Evolutionary conservation across 306 rosid genomes (phyloP), one percentile per base, ranked within the genome.

Genomic region (Vigna radiata): DNA sequence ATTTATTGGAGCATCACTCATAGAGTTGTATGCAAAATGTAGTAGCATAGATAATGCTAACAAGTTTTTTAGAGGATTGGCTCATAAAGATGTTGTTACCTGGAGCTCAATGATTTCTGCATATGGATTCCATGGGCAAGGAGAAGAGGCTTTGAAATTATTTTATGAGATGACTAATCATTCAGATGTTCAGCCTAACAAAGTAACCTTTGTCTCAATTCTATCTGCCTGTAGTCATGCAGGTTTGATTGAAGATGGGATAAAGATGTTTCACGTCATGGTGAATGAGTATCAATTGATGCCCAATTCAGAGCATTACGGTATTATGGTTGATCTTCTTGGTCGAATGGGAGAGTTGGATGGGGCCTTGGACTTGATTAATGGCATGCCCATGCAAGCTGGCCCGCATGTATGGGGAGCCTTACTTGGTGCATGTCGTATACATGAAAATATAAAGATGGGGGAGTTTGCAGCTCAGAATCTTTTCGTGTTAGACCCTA

Each of bases 61-160:
- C 77, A 69, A 76, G 81, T 78, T 94, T 73, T 94, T 93, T 68
- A 77, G 85, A 64, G 83, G 66, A 83, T 82, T 86, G 76, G 3
- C 29, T 19, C 72, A 80, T 77, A 90, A 89, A 81, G 96, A 93
- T 84, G 92, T 88, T 77, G 91, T 87, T 63, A 84, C 80, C 6
- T 93, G 98, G 97, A 90, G 88, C 84, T 87, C 96, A 13, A 90
- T 94, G 84, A 90, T 91, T 72, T 91, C 96, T 39, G 96, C 91
- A 23, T 86, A 91, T 41, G 96, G 97, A 77, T 72, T 86, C 77
- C 94, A 94, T 72, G 97, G 97, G 37, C 87, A 61, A 75, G 96
- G 94, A 70, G 72, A 72, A 82, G 76, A 80, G 77, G 91, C 91
- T 48, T 44, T 90, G 73, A 67, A 88, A 62, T 54, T 77, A 29